These are phyloP conservation scores for Diaporthe helianthi DNA, from an alignment of 2,329 filamentous ascomycete genomes.

Conservation along the genomic window DNA sequence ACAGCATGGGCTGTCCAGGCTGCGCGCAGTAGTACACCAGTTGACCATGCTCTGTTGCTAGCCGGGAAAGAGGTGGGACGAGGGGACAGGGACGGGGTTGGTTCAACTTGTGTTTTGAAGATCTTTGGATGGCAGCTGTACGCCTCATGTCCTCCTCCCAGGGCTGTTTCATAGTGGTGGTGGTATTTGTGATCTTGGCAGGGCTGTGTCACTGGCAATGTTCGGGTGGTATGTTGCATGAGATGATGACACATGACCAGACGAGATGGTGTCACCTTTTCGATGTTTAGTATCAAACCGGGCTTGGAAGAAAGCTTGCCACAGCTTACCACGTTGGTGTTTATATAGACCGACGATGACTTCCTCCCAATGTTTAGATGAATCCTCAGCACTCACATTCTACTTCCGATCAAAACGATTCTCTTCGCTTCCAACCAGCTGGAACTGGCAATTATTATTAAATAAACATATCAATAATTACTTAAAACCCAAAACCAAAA, in stretches of 20 bases:
- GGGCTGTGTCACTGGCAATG: not conserved
- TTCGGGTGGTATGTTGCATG: constrained; percentile 14
- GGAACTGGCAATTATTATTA: constrained; percentile 2
- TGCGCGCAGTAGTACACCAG: too few relatives aligned
- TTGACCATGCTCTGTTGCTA: too few relatives aligned
- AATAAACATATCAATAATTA: too few relatives aligned
- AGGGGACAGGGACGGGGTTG: too few relatives aligned
- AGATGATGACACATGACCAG: not conserved
- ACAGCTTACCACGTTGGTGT: not conserved
- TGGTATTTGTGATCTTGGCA: constrained; percentile 1
- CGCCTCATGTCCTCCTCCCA: not conserved
- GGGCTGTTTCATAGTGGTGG: not conserved
- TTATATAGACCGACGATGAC: not conserved
- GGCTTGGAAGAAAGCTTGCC: not conserved
- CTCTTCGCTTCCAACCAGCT: not conserved
- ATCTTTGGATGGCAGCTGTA: not conserved
- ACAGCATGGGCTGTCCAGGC: too few relatives aligned
- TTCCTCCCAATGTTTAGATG: too few relatives aligned
- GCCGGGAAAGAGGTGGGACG: too few relatives aligned
- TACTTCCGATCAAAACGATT: too few relatives aligned
- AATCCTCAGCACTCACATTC: not conserved
- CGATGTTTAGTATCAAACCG: not conserved
- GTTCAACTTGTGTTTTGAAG: too few relatives aligned
- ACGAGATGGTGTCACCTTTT: not conserved
- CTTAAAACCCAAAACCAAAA: not conserved